Conservation (phyloP, 441 rosid species). For the Macaranga tanarius region DNA sequence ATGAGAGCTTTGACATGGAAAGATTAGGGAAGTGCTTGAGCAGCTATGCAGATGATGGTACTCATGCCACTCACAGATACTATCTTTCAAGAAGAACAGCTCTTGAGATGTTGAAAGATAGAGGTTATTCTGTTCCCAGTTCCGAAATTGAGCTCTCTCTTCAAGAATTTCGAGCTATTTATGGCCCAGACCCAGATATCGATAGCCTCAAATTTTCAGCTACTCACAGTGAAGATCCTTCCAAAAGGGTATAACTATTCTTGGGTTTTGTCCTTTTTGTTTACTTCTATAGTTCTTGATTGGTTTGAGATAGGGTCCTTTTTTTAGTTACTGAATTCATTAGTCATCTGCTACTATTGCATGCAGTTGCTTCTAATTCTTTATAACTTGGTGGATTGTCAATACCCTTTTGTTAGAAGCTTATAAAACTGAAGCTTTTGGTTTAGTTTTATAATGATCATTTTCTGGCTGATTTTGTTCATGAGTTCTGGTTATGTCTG, state of each 20-base stretch:
- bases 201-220: slow-evolving; percentile 67
- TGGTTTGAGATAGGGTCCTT: background rate
- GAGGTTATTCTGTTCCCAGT: slow-evolving; percentile 69
- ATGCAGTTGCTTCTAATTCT: slow-evolving; percentile 4
- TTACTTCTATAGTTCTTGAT: background rate
- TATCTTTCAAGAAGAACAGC: slow-evolving; percentile 65
- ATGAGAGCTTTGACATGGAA: slow-evolving; percentile 29
- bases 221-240: slow-evolving; percentile 49
- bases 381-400: background rate
- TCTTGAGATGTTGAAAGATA: slow-evolving; percentile 81
- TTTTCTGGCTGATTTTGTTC: background rate
- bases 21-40: slow-evolving; percentile 42
- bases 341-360: background rate
- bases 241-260: slow-evolving; percentile 50
- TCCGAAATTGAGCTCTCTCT: slow-evolving; percentile 66
- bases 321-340: background rate
- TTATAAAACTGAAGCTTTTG: background rate
- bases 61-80: slow-evolving; percentile 68
- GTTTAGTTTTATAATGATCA: background rate
- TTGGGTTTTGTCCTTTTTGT: background rate
- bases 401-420: background rate
- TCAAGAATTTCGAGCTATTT: slow-evolving; percentile 54
- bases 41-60: slow-evolving; percentile 55
- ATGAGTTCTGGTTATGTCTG: background rate
- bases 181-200: slow-evolving; percentile 61